phyloP scores from a whole-genome alignment of 352 stramenopile species.

The Globisporangium viniferum region DNA sequence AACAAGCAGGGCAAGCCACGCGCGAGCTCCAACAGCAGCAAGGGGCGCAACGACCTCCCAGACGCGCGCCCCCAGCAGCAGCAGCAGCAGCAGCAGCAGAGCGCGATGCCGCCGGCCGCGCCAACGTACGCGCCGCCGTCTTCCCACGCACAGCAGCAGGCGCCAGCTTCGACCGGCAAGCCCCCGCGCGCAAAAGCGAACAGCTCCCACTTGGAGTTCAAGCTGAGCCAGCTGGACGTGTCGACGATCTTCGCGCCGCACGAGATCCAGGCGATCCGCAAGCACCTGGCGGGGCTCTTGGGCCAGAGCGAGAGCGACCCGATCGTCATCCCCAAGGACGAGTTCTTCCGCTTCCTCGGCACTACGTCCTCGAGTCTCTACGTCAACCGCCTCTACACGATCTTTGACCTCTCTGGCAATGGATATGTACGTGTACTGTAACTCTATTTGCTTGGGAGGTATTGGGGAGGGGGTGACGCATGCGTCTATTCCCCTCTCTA shows the following conservation, averaged over 20 bases:
- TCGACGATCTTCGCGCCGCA: slow-evolving; percentile 69
- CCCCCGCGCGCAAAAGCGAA: slow-evolving; percentile 22
- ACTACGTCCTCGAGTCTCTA: slow-evolving; percentile 72
- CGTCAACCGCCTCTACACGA: slow-evolving; percentile 81
- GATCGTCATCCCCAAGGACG: slow-evolving; percentile 79
- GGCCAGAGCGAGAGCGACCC: slow-evolving; percentile 63
- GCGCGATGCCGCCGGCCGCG: slow-evolving; percentile 3
- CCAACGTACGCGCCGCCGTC: slow-evolving; percentile 2
- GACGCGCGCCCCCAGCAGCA: slow-evolving; percentile 13
- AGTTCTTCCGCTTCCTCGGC: slow-evolving; percentile 85
- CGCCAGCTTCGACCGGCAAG: slow-evolving; percentile 9
- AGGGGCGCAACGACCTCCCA: slow-evolving; percentile 17
- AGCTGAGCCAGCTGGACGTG: slow-evolving; percentile 70
- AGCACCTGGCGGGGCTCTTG: slow-evolving; percentile 66
- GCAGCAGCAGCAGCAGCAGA: slow-evolving; percentile 12
- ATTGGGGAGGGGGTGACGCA: too few species aligned
- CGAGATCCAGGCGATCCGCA: slow-evolving; percentile 78
- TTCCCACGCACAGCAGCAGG: slow-evolving; percentile 8
- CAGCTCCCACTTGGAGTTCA: slow-evolving; percentile 57
- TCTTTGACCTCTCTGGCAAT: slow-evolving; percentile 81
- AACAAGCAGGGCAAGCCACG: slow-evolving; percentile 82
- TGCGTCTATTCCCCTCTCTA: too few species aligned
- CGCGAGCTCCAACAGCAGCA: slow-evolving; percentile 21
- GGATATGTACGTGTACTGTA: slow-evolving; percentile 37
- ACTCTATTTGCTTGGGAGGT: too few species aligned